Conservation (phyloP, 768 basidiomycete genomes). For the Lentinula detonsa region DNA sequence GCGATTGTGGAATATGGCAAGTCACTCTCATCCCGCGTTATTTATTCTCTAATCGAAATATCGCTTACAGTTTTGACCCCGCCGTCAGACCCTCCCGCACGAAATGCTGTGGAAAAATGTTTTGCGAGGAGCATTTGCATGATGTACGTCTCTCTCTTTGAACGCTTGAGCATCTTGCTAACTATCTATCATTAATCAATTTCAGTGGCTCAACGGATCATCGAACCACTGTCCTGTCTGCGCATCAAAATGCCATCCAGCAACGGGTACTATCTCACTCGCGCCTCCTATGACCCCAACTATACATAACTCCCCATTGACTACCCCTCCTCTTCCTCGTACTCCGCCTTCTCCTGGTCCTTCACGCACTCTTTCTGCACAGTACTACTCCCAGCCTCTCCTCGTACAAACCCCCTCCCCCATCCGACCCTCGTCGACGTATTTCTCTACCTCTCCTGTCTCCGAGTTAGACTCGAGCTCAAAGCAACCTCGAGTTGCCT, state of each 20-base stretch:
- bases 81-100: background rate
- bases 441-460: background rate
- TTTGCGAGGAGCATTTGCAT: background rate
- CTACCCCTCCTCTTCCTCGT: background rate
- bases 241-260: background rate
- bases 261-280: background rate
- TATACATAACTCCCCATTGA: background rate
- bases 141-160: background rate
- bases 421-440: background rate
- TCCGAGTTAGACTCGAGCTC: background rate
- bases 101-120: background rate
- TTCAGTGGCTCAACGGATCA: background rate
- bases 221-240: background rate
- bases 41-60: no score
- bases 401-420: background rate
- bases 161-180: no score
- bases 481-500: no score
- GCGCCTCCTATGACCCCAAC: background rate
- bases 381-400: background rate
- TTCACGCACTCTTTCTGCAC: background rate
- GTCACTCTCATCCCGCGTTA: background rate
- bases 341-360: background rate
- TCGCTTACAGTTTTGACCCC: background rate
- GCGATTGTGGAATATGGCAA: background rate
- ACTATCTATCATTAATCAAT: background rate